Conservation (phyloP, 495 filamentous ascomycete genomes). For the Cercophora newfieldiana region DNA sequence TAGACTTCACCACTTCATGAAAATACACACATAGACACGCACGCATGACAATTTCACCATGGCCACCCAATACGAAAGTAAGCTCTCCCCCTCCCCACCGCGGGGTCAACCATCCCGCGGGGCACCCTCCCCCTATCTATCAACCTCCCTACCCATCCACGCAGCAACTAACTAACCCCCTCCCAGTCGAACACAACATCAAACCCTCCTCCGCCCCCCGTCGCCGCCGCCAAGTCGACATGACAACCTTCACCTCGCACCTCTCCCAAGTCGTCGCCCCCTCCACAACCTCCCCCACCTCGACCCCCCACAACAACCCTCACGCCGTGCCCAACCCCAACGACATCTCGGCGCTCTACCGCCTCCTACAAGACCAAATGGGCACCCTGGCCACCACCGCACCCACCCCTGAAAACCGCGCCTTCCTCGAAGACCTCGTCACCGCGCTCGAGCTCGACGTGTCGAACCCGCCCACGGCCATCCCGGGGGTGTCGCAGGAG, state of each 20-base stretch:
- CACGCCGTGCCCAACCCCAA: conserved; percentile 71
- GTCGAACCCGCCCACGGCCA: conserved; percentile 62
- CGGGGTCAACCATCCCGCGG: background rate
- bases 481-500: conserved; percentile 75
- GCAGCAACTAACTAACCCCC: background rate
- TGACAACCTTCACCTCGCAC: conserved; percentile 83
- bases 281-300: conserved; percentile 36
- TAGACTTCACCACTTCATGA: too few species aligned
- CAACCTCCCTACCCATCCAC: background rate
- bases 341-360: conserved; percentile 65
- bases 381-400: conserved; percentile 44
- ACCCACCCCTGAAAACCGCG: conserved; percentile 61
- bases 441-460: conserved; percentile 61
- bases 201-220: conserved; percentile 40
- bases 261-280: conserved; percentile 63
- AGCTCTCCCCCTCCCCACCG: conserved; percentile 14
- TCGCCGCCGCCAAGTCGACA: conserved; percentile 69
- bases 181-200: conserved; percentile 83
- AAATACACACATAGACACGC: too few species aligned
- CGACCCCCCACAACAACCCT: conserved; percentile 46
- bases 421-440: conserved; percentile 62
- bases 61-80: conserved; percentile 51
- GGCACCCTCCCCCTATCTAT: too few species aligned
- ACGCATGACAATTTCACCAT: conserved; percentile 28
- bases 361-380: conserved; percentile 53